phyloP scores from a whole-genome alignment of 2,329 filamentous ascomycete species.

The Rachicladosporium sp. region DNA sequence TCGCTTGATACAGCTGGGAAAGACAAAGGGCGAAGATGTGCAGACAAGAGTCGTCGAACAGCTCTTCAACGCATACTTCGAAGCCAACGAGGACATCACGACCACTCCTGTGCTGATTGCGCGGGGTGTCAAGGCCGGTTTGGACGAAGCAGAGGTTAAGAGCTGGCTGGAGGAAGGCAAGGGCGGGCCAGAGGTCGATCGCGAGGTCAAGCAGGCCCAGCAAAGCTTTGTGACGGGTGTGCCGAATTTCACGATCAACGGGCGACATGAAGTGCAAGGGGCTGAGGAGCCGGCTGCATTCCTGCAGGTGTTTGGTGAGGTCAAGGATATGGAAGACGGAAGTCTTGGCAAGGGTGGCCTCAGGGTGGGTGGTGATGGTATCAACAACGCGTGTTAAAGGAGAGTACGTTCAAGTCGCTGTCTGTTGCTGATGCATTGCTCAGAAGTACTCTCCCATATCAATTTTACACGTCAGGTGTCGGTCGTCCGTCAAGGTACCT shows the following conservation, averaged over 20 bases:
- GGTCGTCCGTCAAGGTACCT: too few species aligned
- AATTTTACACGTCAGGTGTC: too few species aligned
- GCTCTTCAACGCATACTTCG: constrained; percentile 48
- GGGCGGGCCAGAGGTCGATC: constrained; percentile 34
- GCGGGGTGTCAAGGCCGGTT: constrained; percentile 30
- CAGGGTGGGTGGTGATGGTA: constrained; percentile 7
- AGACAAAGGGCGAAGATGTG: constrained; percentile 38
- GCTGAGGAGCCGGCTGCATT: constrained; percentile 60
- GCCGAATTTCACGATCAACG: constrained; percentile 64
- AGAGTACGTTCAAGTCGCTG: too few species aligned
- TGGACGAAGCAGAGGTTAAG: constrained; percentile 30
- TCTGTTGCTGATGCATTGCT: too few species aligned
- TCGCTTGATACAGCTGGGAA: constrained; percentile 59
- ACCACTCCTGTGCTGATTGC: constrained; percentile 26
- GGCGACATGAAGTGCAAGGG: constrained; percentile 52
- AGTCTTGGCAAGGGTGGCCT: constrained; percentile 1
- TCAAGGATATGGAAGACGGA: constrained; percentile 34
- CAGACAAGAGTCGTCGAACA: constrained; percentile 51
- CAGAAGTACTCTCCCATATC: too few species aligned
- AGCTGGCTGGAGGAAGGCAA: constrained; percentile 33
- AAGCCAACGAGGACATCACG: constrained; percentile 36
- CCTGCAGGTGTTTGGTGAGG: constrained; percentile 50
- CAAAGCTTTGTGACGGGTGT: constrained; percentile 51
- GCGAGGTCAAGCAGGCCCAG: constrained; percentile 33
- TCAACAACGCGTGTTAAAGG: constrained; percentile 19